Conservation (phyloP, 306 rosid species). For the Sophora flavescens region DNA sequence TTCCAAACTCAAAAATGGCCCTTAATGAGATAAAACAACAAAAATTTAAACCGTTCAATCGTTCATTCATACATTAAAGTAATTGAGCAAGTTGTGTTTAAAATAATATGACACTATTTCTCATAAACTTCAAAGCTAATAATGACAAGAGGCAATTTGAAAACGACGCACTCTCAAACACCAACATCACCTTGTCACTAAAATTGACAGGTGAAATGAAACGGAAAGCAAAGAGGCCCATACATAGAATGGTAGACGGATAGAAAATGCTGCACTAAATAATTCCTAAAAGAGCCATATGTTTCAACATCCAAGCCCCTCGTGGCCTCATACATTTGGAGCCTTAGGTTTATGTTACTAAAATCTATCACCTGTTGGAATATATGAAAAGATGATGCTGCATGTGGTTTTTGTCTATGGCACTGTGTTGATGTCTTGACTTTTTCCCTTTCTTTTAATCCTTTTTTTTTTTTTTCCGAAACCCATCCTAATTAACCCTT, state of each 20-base stretch:
- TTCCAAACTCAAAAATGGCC: too few species aligned
- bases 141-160: conserved; percentile 9
- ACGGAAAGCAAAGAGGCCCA: not conserved
- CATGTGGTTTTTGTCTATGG: conserved; percentile 5
- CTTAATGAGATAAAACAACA: too few species aligned
- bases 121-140: not conserved
- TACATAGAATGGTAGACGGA: not conserved
- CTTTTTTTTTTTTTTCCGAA: not conserved
- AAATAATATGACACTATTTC: not conserved
- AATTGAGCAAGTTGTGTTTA: conserved; percentile 20
- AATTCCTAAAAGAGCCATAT: not conserved
- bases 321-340: not conserved
- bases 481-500: too few species aligned
- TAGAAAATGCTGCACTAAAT: not conserved
- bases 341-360: conserved; percentile 8
- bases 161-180: conserved; percentile 22
- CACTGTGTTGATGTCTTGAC: not conserved
- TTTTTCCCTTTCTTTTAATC: not conserved
- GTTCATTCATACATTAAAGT: too few species aligned
- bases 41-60: too few species aligned
- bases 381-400: not conserved
- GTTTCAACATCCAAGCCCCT: conserved; percentile 14
- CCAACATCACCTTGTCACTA: conserved; percentile 19
- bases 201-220: conserved; percentile 23
- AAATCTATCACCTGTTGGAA: conserved; percentile 27